Percentiles rank a stretch among this genome's conserved stretches.
These are phyloP conservation scores for Brassica nigra DNA, from an alignment of 345 rosid genomes.

Conservation along the genomic window DNA sequence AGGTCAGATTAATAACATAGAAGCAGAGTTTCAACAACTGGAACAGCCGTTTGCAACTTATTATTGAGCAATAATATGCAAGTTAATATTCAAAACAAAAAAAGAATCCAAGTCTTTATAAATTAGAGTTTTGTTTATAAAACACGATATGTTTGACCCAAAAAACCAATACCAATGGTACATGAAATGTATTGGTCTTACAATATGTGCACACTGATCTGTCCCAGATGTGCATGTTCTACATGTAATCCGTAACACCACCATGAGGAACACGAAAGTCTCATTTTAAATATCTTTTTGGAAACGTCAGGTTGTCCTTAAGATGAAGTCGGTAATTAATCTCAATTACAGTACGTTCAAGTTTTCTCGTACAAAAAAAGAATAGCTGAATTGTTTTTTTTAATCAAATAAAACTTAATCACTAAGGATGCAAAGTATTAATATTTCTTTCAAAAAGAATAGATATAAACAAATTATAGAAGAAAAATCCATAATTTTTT, in stretches of 20 bases:
- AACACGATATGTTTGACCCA: background rate
- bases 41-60: background rate
- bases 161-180: background rate
- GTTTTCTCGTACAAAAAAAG: background rate
- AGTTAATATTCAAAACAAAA: background rate
- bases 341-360: background rate
- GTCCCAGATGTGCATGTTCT: background rate
- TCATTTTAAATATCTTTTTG: background rate
- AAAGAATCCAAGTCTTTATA: background rate
- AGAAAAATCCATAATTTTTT: background rate
- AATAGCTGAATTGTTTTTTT: background rate
- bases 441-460: background rate
- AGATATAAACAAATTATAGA: background rate
- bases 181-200: background rate
- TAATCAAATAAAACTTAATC: background rate
- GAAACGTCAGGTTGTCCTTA: background rate
- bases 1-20: background rate
- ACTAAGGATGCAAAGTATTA: background rate
- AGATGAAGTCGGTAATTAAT: background rate
- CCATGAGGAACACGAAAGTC: background rate
- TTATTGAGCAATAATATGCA: background rate
- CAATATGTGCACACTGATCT: background rate
- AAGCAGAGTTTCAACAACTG: background rate
- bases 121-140: background rate
- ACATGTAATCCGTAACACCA: background rate